These are phyloP conservation scores for Lenzites betulinus DNA, from an alignment of 768 basidiomycete species.

Conservation along the genomic window DNA sequence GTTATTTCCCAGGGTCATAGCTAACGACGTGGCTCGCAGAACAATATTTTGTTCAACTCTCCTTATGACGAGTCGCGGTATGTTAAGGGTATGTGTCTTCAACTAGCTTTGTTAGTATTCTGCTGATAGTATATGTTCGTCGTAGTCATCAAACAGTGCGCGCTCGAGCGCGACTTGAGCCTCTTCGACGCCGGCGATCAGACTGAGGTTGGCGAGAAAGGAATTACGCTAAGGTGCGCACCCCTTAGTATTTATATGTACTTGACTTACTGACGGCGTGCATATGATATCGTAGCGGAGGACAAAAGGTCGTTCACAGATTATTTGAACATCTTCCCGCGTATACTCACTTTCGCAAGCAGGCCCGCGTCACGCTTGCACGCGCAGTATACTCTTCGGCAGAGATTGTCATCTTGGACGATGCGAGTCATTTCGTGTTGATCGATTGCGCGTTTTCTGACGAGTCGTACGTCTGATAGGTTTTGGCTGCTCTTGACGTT, in stretches of 20 bases:
- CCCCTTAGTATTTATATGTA: too few relatives aligned
- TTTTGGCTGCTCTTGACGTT: constrained; percentile 52
- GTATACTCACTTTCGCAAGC: too few relatives aligned
- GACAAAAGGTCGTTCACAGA: constrained; percentile 40
- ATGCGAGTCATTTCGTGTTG: constrained; percentile 24
- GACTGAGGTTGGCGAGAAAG: constrained; percentile 62
- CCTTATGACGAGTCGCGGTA: constrained; percentile 47
- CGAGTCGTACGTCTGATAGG: constrained; percentile 2
- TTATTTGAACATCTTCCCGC: too few relatives aligned
- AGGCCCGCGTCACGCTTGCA: constrained; percentile 43
- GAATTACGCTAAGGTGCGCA: constrained; percentile 44
- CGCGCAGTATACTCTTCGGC: constrained; percentile 43
- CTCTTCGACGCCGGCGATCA: constrained; percentile 51
- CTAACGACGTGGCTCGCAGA: constrained; percentile 20
- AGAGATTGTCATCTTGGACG: constrained; percentile 42
- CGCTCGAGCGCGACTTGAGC: constrained; percentile 46
- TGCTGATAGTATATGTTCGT: not conserved
- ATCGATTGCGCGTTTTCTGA: too few relatives aligned
- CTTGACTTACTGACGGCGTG: too few relatives aligned
- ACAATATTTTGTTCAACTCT: constrained; percentile 54
- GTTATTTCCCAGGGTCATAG: not conserved
- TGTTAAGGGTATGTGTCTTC: constrained; percentile 33
- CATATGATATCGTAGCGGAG: constrained; percentile 34
- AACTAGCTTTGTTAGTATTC: not conserved
- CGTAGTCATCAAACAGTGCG: constrained; percentile 41